phyloP scores from a whole-genome alignment of 179 eudicot genomes.

The Drosera spatulata region DNA sequence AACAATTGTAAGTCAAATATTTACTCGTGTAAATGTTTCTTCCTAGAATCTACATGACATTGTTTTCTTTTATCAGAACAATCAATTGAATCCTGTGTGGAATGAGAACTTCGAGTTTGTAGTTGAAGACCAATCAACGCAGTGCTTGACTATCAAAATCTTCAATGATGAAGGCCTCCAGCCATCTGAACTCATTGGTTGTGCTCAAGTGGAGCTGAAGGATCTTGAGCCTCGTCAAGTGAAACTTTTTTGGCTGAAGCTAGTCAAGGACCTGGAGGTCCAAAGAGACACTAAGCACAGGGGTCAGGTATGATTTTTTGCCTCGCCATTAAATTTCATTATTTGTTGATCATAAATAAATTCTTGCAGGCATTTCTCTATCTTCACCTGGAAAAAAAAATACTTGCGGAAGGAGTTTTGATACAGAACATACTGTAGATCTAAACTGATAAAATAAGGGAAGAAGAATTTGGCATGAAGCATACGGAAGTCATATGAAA shows the following conservation, averaged over 20 bases:
- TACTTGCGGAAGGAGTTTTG: no score
- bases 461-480: no score
- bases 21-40: not conserved
- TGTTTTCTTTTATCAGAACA: slow-evolving; percentile 35
- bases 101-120: slow-evolving; percentile 87
- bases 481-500: no score
- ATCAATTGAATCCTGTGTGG: slow-evolving; percentile 85
- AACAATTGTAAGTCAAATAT: slow-evolving; percentile 53
- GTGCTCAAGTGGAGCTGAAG: slow-evolving; percentile 54
- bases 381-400: no score
- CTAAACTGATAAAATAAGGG: no score
- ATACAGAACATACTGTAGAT: no score
- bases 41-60: slow-evolving; percentile 1
- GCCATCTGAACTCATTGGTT: slow-evolving; percentile 73
- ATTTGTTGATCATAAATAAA: no score
- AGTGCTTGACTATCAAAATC: slow-evolving; percentile 69
- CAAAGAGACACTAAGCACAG: slow-evolving; percentile 79
- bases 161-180: slow-evolving; percentile 93
- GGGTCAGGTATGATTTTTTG: slow-evolving; percentile 52
- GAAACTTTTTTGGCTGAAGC: slow-evolving; percentile 69
- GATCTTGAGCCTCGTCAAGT: slow-evolving; percentile 87
- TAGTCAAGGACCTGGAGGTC: slow-evolving; percentile 79
- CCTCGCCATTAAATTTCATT: no score
- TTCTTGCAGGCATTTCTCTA: no score
- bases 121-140: slow-evolving; percentile 81